Evolutionary conservation across 1,284 basidiomycete species (phyloP), one percentile per base, ranked within the genome.

Genomic region (Kalmanozyma brasiliensis): DNA sequence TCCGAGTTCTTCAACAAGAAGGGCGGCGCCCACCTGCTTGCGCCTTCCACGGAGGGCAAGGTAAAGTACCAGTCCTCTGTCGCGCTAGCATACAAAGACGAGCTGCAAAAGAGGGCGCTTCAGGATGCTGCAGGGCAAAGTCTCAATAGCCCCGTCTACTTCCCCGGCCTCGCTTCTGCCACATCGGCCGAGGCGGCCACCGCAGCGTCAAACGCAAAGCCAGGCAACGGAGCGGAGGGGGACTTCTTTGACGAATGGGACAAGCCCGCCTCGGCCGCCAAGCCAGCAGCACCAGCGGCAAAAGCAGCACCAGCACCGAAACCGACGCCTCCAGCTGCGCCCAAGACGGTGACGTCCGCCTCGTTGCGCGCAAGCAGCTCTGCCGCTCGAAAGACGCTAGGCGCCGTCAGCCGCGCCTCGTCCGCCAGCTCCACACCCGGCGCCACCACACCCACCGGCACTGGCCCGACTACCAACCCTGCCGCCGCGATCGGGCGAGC

Each of bases 221-320:
- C 84, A 0, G 86, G 86, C 38, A 85, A 84, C 10, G 88, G 86
- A 2, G 91, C 91, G 20, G 72, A 77, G 14, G 92, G 93, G 47
- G 94, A 98, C 83, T 98, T 98, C 83, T 98, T 98, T 84, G 89
- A 92, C 51, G 90, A 91, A 30, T 98, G 94, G 93, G 93, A 95
- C 72, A 94, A 94, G 80, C 89, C 91, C 2, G 60, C 77, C 13
- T 22, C 82, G 78, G 45, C 74, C 11, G 35, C 70, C 19, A 51
- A 62, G 32, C 45, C 71, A 10, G 45, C 62, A 0, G 41, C 65
- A 32, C 17, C 70, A 41, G 74, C 32, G 52, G 32, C 73, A 11
- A 44, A 55, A 44, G 40, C 74, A 26, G 53, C 66, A 20, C 55
- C 65, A 35, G 51, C 56, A 41, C 41, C 52, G 33, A 59, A 46